These are phyloP conservation scores for Backusella macrospora DNA, from an alignment of 192 early-diverging fungal genomes.

Conservation along the genomic window DNA sequence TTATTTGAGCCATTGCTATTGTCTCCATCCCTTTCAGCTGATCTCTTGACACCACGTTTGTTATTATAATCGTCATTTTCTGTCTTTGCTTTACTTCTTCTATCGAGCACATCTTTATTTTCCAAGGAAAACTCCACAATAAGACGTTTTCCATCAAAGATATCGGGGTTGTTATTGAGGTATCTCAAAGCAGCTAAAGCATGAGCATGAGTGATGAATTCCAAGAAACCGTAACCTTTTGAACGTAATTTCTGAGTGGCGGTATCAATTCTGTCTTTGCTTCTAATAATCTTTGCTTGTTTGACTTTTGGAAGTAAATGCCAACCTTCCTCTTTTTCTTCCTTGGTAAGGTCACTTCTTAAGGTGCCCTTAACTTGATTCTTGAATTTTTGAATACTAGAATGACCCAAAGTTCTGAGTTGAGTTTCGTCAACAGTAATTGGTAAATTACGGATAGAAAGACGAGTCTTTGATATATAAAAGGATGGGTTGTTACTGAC, in stretches of 20 bases:
- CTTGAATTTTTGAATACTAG: constrained; percentile 76
- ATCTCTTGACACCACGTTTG: background rate
- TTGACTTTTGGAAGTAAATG: constrained; percentile 58
- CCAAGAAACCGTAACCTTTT: constrained; percentile 94
- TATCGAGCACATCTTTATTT: constrained; percentile 51
- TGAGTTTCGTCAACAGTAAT: constrained; percentile 70
- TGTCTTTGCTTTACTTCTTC: background rate
- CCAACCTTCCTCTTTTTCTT: constrained; percentile 71
- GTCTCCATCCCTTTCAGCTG: background rate
- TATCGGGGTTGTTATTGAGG: constrained; percentile 80
- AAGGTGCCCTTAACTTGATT: constrained; percentile 67
- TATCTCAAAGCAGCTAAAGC: constrained; percentile 91
- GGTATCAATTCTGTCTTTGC: constrained; percentile 78
- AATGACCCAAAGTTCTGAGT: constrained; percentile 60
- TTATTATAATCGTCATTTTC: background rate
- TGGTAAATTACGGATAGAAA: constrained; percentile 88
- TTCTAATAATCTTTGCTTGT: constrained; percentile 84
- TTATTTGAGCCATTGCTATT: background rate
- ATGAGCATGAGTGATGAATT: constrained; percentile 85
- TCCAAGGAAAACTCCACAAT: constrained; percentile 94
- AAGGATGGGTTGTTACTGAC: constrained; percentile 87
- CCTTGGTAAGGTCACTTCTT: constrained; percentile 56
- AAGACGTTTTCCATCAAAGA: constrained; percentile 65
- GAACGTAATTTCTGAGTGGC: constrained; percentile 66
- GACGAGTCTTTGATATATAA: constrained; percentile 84